Conservation (phyloP, 805 yeast species). For the Candida broadrunensis region DNA sequence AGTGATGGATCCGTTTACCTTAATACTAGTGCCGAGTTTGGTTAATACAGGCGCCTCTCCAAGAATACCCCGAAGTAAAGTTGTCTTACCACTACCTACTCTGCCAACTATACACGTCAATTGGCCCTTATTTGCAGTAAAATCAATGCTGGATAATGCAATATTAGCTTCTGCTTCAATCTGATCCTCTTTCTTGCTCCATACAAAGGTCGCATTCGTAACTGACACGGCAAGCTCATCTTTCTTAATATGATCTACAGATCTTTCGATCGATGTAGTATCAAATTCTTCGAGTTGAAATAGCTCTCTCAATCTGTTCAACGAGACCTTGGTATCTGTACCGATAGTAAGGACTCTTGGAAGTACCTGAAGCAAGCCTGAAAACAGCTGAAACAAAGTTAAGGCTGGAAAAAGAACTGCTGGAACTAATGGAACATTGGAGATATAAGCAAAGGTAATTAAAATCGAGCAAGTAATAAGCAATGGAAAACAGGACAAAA, state of each 20-base stretch:
- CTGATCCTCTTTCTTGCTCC: constrained; percentile 16
- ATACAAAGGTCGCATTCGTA: constrained; percentile 28
- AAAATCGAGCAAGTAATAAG: constrained; percentile 29
- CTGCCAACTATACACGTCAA: constrained; percentile 38
- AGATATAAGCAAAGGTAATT: constrained; percentile 19
- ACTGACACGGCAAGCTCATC: constrained; percentile 23
- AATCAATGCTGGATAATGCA: constrained; percentile 29
- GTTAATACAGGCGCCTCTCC: constrained; percentile 25
- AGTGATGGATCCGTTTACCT: constrained; percentile 29
- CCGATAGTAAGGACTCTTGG: constrained; percentile 25
- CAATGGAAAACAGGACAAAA: constrained; percentile 37
- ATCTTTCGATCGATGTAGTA: constrained; percentile 13
- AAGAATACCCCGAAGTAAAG: constrained; percentile 28
- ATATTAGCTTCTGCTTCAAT: constrained; percentile 12
- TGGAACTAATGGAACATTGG: constrained; percentile 26
- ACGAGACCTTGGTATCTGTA: constrained; percentile 27
- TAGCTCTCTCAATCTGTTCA: constrained; percentile 27
- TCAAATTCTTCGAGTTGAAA: constrained; percentile 31
- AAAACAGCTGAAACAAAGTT: constrained; percentile 29
- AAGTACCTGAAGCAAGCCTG: constrained; percentile 27
- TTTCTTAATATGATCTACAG: constrained; percentile 10
- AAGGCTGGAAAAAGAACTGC: constrained; percentile 37
- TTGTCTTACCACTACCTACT: constrained; percentile 39
- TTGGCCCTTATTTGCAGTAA: constrained; percentile 29
- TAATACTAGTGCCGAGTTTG: constrained; percentile 8